phyloP scores from a whole-genome alignment of 345 rosid species.

The Dimocarpus longan region DNA sequence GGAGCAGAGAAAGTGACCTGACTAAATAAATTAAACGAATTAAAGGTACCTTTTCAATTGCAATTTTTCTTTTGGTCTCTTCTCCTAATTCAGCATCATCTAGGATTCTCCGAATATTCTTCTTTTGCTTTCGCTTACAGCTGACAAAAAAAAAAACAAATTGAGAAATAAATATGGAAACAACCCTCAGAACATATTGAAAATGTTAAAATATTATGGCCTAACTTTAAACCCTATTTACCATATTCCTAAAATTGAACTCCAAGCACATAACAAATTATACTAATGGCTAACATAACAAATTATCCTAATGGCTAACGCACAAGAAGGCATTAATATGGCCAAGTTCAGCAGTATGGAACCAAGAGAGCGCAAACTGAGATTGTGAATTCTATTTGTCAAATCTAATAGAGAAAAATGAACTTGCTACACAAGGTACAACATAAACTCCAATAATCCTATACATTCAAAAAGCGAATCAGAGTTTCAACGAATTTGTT shows the following conservation, averaged over 20 bases:
- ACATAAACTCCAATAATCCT: background rate
- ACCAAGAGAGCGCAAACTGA: background rate
- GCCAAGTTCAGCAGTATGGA: background rate
- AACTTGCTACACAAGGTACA: background rate
- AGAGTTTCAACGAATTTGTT: background rate
- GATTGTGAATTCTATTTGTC: background rate
- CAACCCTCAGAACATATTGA: background rate
- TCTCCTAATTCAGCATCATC: constrained; percentile 99
- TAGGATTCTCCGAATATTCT: constrained; percentile 88
- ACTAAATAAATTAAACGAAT: constrained; percentile 19
- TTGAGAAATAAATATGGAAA: constrained; percentile 26
- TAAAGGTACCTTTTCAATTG: constrained; percentile 83
- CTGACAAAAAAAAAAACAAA: constrained; percentile 42
- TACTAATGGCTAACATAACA: background rate
- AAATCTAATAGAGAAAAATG: background rate
- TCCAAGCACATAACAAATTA: background rate
- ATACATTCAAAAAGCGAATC: background rate
- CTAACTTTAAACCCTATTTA: background rate
- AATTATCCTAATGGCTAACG: background rate
- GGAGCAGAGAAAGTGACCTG: constrained; percentile 13
- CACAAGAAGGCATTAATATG: background rate
- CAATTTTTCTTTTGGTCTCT: constrained; percentile 94
- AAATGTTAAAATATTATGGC: background rate
- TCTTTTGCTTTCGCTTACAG: constrained; percentile 69
- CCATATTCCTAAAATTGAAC: constrained; percentile 8